These are phyloP conservation scores for Stygiomarasmius scandens DNA, from an alignment of 1,284 basidiomycete species.

Conservation along the genomic window DNA sequence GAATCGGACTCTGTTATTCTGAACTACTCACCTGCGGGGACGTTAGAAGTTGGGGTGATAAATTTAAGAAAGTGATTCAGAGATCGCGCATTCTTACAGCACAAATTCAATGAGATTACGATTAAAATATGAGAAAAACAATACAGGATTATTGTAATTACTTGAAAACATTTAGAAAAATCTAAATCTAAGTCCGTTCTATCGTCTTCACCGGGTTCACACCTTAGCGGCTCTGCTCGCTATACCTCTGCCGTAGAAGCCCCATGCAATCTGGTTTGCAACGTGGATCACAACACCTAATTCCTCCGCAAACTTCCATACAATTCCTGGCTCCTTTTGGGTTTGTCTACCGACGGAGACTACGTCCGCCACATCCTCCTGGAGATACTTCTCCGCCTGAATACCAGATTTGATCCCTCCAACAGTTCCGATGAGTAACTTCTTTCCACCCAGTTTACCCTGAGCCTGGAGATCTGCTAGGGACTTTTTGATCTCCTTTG, in stretches of 20 bases:
- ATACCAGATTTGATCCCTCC: slow-evolving; percentile 60
- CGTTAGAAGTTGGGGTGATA: no score
- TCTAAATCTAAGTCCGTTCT: no score
- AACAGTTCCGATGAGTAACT: slow-evolving; percentile 58
- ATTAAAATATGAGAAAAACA: no score
- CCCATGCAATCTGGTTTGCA: slow-evolving; percentile 58
- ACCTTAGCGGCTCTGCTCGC: no score
- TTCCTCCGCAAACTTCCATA: slow-evolving; percentile 56
- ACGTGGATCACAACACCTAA: slow-evolving; percentile 45
- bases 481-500: slow-evolving; percentile 60
- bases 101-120: no score
- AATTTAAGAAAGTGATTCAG: no score
- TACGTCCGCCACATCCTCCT: slow-evolving; percentile 58
- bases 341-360: slow-evolving; percentile 58
- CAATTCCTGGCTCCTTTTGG: slow-evolving; percentile 56
- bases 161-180: no score
- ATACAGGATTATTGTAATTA: no score
- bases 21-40: no score
- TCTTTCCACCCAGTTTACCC: slow-evolving; percentile 3
- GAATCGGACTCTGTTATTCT: no score
- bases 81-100: no score
- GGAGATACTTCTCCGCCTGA: slow-evolving; percentile 65
- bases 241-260: slow-evolving; percentile 35
- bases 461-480: slow-evolving; percentile 42
- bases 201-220: no score